Evolutionary conservation across 1,284 basidiomycete genomes (phyloP).

Genomic region (Ceraceosorus guamensis): DNA sequence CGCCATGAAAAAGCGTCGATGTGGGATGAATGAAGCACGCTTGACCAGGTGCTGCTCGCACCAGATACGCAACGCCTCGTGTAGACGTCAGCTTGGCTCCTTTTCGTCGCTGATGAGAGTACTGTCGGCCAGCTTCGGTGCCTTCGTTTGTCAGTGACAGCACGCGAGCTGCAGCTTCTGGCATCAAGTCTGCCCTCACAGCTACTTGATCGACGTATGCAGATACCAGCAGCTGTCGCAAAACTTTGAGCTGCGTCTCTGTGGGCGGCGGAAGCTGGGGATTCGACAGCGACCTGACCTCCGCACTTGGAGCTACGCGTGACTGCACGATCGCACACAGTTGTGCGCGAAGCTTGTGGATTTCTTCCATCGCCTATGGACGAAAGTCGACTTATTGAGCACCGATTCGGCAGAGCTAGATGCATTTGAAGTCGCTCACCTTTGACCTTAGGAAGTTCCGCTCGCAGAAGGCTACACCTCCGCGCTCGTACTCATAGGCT

Average conservation of each 20-base stretch:
- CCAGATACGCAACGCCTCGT: slow-evolving; percentile 74
- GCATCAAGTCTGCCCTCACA: slow-evolving; percentile 74
- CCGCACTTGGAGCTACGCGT: slow-evolving; percentile 1
- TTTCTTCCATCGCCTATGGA: slow-evolving; percentile 85
- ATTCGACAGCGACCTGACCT: slow-evolving; percentile 12
- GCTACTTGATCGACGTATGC: slow-evolving; percentile 95
- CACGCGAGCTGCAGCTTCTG: slow-evolving; percentile 18
- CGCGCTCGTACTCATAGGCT: slow-evolving; percentile 86
- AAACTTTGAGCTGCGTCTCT: slow-evolving; percentile 66
- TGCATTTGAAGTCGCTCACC: slow-evolving; percentile 52
- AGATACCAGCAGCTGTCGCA: slow-evolving; percentile 79
- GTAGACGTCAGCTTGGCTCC: slow-evolving; percentile 68
- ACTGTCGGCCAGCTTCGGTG: slow-evolving; percentile 3
- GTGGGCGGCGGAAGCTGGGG: slow-evolving; percentile 32
- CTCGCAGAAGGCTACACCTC: slow-evolving; percentile 67
- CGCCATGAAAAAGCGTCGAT: slow-evolving; percentile 64
- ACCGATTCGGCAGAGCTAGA: slow-evolving; percentile 7
- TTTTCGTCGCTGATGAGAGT: background rate
- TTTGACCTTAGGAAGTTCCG: slow-evolving; percentile 88
- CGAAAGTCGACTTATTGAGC: background rate
- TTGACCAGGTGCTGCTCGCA: slow-evolving; percentile 67
- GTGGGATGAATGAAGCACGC: slow-evolving; percentile 91
- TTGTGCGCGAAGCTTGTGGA: slow-evolving; percentile 89
- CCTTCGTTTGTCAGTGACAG: slow-evolving; percentile 8
- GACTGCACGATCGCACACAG: slow-evolving; percentile 48